A percentile compares a stretch with the other conserved stretches of the same genome.
Conservation (phyloP, 345 rosid genomes). For the Euphorbia tirucalli region DNA sequence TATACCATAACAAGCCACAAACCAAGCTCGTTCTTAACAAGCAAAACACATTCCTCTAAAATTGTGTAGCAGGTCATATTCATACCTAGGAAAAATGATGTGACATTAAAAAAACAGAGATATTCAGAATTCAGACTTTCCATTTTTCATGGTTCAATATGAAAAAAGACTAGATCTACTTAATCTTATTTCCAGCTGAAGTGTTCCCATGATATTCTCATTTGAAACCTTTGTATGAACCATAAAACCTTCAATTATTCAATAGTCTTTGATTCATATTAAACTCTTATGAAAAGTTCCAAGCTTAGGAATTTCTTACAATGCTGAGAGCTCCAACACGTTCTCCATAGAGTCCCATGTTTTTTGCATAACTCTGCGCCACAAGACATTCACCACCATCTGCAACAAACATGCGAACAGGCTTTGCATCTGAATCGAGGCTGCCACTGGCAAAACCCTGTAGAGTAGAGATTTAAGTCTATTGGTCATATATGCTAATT, state of each 20-base stretch:
- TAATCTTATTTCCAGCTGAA: not conserved
- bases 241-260: not conserved
- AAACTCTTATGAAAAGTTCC: not conserved
- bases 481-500: conserved; percentile 1
- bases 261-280: conserved; percentile 1
- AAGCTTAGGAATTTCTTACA: conserved; percentile 30
- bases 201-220: not conserved
- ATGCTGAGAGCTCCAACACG: conserved; percentile 57
- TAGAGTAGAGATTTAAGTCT: not conserved
- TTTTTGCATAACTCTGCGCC: conserved; percentile 54
- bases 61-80: no score
- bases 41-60: no score
- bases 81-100: not conserved
- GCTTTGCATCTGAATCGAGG: conserved; percentile 47
- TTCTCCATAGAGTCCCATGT: conserved; percentile 62
- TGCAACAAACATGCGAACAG: conserved; percentile 49
- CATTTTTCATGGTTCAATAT: not conserved
- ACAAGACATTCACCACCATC: conserved; percentile 55
- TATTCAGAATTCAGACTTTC: not conserved
- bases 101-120: not conserved
- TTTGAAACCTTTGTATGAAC: conserved; percentile 4
- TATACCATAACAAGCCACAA: not conserved
- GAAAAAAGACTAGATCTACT: not conserved
- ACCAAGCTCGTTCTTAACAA: not conserved
- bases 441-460: conserved; percentile 53